Percentiles rank a stretch among this genome's conserved stretches.
These are phyloP conservation scores for Fusarium graminum DNA, from an alignment of 2,329 filamentous ascomycete species.

Conservation along the genomic window DNA sequence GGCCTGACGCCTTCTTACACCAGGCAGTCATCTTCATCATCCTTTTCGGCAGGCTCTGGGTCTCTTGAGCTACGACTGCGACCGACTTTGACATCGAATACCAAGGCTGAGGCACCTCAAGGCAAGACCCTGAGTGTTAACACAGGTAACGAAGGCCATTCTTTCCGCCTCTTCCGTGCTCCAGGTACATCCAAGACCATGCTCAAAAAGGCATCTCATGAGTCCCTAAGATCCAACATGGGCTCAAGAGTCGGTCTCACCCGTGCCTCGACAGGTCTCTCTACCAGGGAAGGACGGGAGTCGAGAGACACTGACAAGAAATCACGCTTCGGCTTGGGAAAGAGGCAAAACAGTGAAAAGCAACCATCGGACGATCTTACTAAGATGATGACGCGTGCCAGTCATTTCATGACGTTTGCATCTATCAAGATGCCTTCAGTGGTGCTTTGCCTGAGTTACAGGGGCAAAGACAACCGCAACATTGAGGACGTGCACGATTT, in stretches of 20 bases:
- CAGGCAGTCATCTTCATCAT: constrained; percentile 58
- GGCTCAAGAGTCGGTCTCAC: constrained; percentile 59
- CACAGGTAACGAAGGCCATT: constrained; percentile 61
- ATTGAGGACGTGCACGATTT: constrained; percentile 98
- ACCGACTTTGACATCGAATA: constrained; percentile 79
- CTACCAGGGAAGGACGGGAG: constrained; percentile 56
- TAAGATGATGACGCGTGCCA: constrained; percentile 95
- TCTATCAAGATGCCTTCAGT: constrained; percentile 96
- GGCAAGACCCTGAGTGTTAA: constrained; percentile 65
- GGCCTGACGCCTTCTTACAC: constrained; percentile 56
- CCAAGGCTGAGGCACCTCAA: constrained; percentile 53
- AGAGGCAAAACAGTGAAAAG: constrained; percentile 65
- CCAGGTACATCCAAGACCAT: constrained; percentile 59
- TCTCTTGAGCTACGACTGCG: constrained; percentile 85
- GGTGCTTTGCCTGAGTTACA: constrained; percentile 95
- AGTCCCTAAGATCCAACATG: constrained; percentile 64
- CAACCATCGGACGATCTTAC: constrained; percentile 88
- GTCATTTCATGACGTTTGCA: constrained; percentile 96
- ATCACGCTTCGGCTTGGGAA: constrained; percentile 69
- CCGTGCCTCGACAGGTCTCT: constrained; percentile 62
- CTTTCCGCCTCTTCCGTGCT: constrained; percentile 66
- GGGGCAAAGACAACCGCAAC: constrained; percentile 94
- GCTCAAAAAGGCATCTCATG: constrained; percentile 67
- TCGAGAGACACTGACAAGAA: constrained; percentile 61
- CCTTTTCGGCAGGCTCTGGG: constrained; percentile 73